Percentiles rank a stretch among this genome's conserved stretches.
These are phyloP conservation scores for Camillea tinctor DNA, from an alignment of 2,329 filamentous ascomycete species.

Conservation along the genomic window DNA sequence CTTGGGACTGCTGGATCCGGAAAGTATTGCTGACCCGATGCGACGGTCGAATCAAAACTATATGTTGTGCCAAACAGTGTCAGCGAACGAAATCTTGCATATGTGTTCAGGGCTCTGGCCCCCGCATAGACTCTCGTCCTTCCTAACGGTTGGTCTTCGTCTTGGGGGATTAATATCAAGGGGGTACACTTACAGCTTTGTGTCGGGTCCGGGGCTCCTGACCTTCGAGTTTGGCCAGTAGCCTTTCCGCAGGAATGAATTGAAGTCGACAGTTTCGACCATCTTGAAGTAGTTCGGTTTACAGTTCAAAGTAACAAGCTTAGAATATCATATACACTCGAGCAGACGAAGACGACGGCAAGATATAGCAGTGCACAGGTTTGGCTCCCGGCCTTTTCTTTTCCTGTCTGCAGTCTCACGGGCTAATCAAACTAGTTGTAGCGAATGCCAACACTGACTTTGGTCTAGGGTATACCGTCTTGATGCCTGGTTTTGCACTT, in stretches of 20 bases:
- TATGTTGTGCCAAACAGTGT: slow-evolving; percentile 10
- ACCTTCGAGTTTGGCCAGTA: slow-evolving; percentile 32
- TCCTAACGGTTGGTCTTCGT: neutral
- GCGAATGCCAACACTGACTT: slow-evolving; percentile 2
- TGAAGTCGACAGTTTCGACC: slow-evolving; percentile 26
- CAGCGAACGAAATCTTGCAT: slow-evolving; percentile 11
- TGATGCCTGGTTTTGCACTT: neutral
- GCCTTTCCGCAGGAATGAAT: slow-evolving; percentile 29
- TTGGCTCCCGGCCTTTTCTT: neutral
- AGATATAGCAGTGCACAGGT: slow-evolving; percentile 7
- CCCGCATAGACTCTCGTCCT: neutral
- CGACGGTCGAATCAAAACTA: slow-evolving; percentile 3
- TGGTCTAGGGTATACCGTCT: neutral
- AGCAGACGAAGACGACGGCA: slow-evolving; percentile 4
- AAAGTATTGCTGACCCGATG: neutral
- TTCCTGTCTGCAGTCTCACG: slow-evolving; percentile 5
- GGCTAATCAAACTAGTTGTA: slow-evolving; percentile 4
- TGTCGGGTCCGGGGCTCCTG: slow-evolving; percentile 19
- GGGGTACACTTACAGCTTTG: slow-evolving; percentile 25
- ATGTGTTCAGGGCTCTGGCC: neutral
- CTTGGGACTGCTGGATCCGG: slow-evolving; percentile 18
- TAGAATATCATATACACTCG: slow-evolving; percentile 22
- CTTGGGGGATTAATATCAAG: slow-evolving; percentile 6
- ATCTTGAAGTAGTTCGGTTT: slow-evolving; percentile 20
- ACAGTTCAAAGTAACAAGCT: slow-evolving; percentile 11